phyloP scores from a whole-genome alignment of 2,329 filamentous ascomycete genomes.

The Cytospora leucostoma region DNA sequence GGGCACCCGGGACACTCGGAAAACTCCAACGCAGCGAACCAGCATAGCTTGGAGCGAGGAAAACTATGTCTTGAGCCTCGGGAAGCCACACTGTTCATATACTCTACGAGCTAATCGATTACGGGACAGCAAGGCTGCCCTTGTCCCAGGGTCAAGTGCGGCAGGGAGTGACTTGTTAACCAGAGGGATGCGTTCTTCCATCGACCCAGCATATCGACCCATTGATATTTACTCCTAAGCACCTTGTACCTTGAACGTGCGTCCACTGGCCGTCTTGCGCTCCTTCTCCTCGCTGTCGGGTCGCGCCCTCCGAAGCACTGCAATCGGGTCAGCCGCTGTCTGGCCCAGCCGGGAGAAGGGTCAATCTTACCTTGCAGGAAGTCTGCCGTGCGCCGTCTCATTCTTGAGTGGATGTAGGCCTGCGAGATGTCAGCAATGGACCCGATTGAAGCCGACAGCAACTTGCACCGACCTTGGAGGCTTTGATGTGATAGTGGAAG shows the following conservation, averaged over 20 bases:
- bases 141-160: not conserved
- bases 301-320: conserved; percentile 92
- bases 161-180: not conserved
- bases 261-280: conserved; percentile 94
- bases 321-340: conserved; percentile 33
- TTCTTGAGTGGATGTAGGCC: conserved; percentile 97
- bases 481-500: conserved; percentile 99
- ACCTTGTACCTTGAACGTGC: conserved; percentile 73
- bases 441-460: conserved; percentile 20
- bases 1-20: not conserved
- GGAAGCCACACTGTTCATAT: not conserved
- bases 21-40: not conserved
- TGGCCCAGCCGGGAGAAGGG: not conserved
- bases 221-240: conserved; percentile 31
- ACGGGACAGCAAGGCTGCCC: not conserved
- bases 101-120: not conserved
- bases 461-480: conserved; percentile 69
- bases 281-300: conserved; percentile 97
- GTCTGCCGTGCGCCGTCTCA: conserved; percentile 96
- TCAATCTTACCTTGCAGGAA: conserved; percentile 82
- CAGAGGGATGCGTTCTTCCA: not conserved
- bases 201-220: not conserved
- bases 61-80: not conserved
- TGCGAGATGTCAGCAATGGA: conserved; percentile 34
- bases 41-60: not conserved